Base-by-base conservation (phyloP, 352 stramenopile species). In the Phytophthora ramorum region DNA sequence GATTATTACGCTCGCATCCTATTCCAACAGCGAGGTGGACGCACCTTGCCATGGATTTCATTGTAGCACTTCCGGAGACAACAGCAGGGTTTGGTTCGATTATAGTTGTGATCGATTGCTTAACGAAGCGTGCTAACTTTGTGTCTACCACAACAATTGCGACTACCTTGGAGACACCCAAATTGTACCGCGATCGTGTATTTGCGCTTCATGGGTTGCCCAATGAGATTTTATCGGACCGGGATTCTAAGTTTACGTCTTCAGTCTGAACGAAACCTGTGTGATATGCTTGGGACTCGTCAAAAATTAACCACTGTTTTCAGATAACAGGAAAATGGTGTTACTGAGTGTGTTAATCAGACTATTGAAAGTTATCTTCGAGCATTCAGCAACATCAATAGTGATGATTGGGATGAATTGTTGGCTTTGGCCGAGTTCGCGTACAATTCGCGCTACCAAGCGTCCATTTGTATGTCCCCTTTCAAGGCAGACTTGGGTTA, bases 331-430 rank as follows among this genome's bases (percentile, higher is more conserved):
- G 50, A 48, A 0, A 57, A 75, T 37, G 53, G 60, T 19, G 37
- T 62, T 0, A 61, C 52, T 0, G 66, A 75, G 46, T 22, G 46
- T 2, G 3, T 74, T 0, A 70, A 74, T n/a, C 60, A 71, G n/a
- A 63, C 48, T 2, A 50, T 71, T 19, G 53, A 66, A 3, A 65
- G 56, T 35, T 71, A 50, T 7, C 17, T 69, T 3, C 49, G 57
- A 0, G 35, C 47, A 1, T 66, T 47, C 51, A 43, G 12, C 35
- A 43, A 43, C 13, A 37, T 0, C 9, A 49, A 60, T 40, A 14
- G 32, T 3, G 53, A 58, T 50, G 46, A 72, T n/a, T 72, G 40
- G 57, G 52, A 67, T 44, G 7, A 28, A 5, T 55, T 45, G n/a
- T 26, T 63, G 1, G 19, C 7, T 0, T 24, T 63, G 0, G 66